Conservation (phyloP, 805 yeast genomes). For the Kodamaea restingae region DNA sequence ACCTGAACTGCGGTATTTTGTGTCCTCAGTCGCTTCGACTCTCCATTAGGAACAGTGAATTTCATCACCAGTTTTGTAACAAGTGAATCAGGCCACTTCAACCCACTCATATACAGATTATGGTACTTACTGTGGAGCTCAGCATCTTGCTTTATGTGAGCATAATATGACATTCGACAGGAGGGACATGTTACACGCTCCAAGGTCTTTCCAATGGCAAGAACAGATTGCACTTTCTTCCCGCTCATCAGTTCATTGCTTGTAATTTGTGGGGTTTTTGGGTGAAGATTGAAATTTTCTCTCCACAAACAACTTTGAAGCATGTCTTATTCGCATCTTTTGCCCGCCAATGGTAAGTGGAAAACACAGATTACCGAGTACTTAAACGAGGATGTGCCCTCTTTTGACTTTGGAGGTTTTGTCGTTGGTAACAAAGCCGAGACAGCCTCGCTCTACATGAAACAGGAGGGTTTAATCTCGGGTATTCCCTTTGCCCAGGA, state of each 20-base stretch:
- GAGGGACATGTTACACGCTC: slow-evolving; percentile 35
- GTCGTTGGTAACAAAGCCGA: slow-evolving; percentile 81
- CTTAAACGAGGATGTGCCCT: slow-evolving; percentile 85
- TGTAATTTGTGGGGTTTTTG: not conserved
- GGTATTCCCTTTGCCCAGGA: slow-evolving; percentile 91
- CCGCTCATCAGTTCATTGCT: not conserved
- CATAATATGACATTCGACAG: slow-evolving; percentile 53
- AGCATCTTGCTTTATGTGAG: slow-evolving; percentile 39
- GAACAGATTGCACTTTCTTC: slow-evolving; percentile 6
- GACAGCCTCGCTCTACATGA: slow-evolving; percentile 76
- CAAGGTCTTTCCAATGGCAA: slow-evolving; percentile 7
- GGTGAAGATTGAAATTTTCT: not conserved
- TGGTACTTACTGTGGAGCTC: slow-evolving; percentile 52
- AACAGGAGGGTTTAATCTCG: slow-evolving; percentile 71
- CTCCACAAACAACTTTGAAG: not conserved
- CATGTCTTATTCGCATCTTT: slow-evolving; percentile 42
- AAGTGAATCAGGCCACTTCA: slow-evolving; percentile 37
- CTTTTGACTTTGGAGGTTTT: slow-evolving; percentile 90
- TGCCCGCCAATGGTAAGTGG: slow-evolving; percentile 82
- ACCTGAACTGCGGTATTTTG: slow-evolving; percentile 7
- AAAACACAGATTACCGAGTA: slow-evolving; percentile 69
- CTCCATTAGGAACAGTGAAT: not conserved
- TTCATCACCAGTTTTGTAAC: slow-evolving; percentile 2
- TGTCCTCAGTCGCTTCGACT: not conserved
- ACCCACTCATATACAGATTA: slow-evolving; percentile 43